phyloP scores from a whole-genome alignment of 768 basidiomycete species.

The Leccinum subgranulosum region DNA sequence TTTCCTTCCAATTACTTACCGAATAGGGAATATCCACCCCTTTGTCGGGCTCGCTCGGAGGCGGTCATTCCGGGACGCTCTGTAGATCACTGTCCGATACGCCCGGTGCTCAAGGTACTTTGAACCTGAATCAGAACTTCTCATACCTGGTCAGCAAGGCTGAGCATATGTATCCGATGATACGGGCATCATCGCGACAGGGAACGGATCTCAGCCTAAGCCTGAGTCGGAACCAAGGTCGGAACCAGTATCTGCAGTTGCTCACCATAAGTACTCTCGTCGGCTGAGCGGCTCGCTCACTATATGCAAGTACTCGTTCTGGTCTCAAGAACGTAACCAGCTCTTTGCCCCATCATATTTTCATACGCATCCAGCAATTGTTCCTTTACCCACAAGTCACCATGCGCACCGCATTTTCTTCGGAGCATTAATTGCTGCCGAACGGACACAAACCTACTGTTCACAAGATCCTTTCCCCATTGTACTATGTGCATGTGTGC shows the following conservation, averaged over 20 bases:
- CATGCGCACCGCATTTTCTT: background rate
- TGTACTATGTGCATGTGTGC: background rate
- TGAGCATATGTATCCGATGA: background rate
- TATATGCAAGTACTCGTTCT: background rate
- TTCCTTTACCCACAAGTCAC: background rate
- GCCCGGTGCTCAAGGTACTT: no score
- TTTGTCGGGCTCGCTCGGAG: background rate
- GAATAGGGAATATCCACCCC: slow-evolving; percentile 6
- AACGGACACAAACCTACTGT: background rate
- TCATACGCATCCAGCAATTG: background rate
- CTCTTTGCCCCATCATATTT: background rate
- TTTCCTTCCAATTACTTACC: background rate
- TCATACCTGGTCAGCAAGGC: background rate
- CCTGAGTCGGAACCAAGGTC: no score
- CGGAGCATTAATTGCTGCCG: background rate
- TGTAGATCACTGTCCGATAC: no score
- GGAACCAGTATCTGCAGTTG: no score
- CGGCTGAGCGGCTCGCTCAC: background rate
- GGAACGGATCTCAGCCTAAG: background rate
- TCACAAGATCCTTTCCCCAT: background rate
- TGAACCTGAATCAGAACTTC: no score
- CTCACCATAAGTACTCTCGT: background rate
- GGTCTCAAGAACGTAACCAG: background rate
- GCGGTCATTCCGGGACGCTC: background rate
- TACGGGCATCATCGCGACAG: background rate